Conservation (phyloP, 2,329 filamentous ascomycete genomes). For the Alternaria alternata region DNA sequence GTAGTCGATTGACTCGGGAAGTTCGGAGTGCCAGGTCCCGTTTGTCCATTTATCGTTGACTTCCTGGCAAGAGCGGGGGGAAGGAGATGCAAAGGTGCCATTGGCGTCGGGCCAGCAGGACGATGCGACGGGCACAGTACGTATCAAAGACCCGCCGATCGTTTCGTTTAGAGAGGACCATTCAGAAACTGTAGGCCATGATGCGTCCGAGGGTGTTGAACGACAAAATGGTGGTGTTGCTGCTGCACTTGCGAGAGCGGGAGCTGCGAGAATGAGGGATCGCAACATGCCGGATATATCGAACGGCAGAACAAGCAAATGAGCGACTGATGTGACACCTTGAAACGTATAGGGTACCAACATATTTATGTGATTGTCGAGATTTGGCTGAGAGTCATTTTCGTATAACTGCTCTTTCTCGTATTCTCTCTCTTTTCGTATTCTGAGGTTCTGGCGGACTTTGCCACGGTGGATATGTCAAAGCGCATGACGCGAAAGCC, state of each 20-base stretch:
- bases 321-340: neutral
- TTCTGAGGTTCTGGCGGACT: neutral
- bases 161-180: neutral
- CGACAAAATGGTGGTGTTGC: neutral
- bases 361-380: neutral
- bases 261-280: neutral
- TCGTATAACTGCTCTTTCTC: neutral
- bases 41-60: slow-evolving; percentile 41
- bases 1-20: slow-evolving; percentile 39
- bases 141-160: neutral
- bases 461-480: neutral
- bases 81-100: slow-evolving; percentile 26
- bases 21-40: slow-evolving; percentile 38
- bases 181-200: neutral
- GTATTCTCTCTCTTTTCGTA: neutral
- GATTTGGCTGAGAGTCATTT: neutral
- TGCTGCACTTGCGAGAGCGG: neutral
- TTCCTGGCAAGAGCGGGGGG: slow-evolving; percentile 28
- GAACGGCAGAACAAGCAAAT: neutral
- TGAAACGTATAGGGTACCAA: accelerated
- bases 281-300: neutral
- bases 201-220: neutral
- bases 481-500: neutral
- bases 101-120: slow-evolving; percentile 34
- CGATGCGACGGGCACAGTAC: neutral